Percentiles rank a stretch among this genome's conserved stretches.
phyloP scores from a whole-genome alignment of 352 stramenopile genomes.

The Albugo candida region DNA sequence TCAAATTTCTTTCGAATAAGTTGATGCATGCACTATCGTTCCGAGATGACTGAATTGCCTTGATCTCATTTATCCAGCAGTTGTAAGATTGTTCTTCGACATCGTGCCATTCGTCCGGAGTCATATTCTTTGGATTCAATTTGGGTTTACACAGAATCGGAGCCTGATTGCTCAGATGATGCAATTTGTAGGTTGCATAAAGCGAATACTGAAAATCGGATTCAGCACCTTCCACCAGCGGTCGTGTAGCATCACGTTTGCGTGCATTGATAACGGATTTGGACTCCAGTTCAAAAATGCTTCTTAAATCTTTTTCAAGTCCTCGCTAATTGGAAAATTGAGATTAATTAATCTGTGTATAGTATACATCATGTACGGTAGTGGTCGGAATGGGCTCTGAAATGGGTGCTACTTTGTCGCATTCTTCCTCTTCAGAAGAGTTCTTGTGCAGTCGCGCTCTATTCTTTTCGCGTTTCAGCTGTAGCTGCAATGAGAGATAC shows the following conservation, averaged over 20 bases:
- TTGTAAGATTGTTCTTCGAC: constrained; percentile 34
- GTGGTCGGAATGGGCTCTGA: too few relatives aligned
- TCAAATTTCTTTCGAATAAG: constrained; percentile 58
- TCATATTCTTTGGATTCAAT: constrained; percentile 40
- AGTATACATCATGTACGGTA: too few relatives aligned
- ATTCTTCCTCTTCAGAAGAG: constrained; percentile 8
- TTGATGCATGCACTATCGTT: constrained; percentile 14
- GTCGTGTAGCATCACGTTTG: constrained; percentile 46
- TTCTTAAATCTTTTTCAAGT: constrained; percentile 25
- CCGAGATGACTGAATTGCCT: constrained; percentile 8
- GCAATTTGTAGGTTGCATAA: constrained; percentile 32
- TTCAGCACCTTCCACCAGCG: constrained; percentile 32
- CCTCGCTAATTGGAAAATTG: too few relatives aligned
- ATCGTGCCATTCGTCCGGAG: constrained; percentile 28
- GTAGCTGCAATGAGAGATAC: constrained; percentile 16
- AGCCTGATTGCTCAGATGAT: constrained; percentile 33
- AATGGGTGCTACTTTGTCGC: constrained; percentile 6
- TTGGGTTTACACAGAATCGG: constrained; percentile 37
- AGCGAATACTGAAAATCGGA: constrained; percentile 51
- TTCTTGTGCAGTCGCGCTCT: constrained; percentile 11
- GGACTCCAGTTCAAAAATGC: constrained; percentile 42
- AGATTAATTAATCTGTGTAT: too few relatives aligned
- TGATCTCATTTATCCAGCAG: constrained; percentile 24
- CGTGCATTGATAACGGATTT: constrained; percentile 31
- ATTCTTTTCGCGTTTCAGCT: constrained; percentile 55